Conservation (phyloP, 768 basidiomycete genomes). For the Suillus hirtellus region DNA sequence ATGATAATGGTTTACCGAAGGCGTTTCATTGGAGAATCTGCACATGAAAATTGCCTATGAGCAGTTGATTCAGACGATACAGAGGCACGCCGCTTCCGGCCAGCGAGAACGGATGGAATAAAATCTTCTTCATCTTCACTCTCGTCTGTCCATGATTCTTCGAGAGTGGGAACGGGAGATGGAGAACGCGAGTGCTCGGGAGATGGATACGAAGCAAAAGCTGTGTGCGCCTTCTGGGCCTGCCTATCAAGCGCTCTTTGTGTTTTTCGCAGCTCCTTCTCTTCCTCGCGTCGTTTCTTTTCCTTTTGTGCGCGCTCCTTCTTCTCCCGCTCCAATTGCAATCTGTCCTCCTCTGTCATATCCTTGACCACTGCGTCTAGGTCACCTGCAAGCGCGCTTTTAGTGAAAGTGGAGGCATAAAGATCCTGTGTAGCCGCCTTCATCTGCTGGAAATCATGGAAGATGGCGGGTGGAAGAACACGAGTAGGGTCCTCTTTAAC, state of each 20-base stretch:
- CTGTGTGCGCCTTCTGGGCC: neutral
- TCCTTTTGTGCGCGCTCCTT: constrained; percentile 14
- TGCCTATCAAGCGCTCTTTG: constrained; percentile 9
- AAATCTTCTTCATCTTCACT: constrained; percentile 20
- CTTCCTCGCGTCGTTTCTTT: constrained; percentile 10
- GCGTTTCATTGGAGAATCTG: constrained; percentile 22
- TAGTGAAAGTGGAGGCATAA: constrained; percentile 28
- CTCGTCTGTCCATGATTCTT: constrained; percentile 12
- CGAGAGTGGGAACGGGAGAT: constrained; percentile 17
- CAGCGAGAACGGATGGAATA: constrained; percentile 16
- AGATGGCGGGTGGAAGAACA: constrained; percentile 14
- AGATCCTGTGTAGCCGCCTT: constrained; percentile 30
- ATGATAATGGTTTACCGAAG: constrained; percentile 16
- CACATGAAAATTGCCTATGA: neutral
- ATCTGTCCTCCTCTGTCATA: constrained; percentile 18
- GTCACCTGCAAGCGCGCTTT: constrained; percentile 31
- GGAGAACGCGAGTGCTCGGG: constrained; percentile 13
- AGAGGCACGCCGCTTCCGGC: constrained; percentile 23
- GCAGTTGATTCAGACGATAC: neutral
- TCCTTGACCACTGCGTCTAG: constrained; percentile 33
- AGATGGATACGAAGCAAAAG: constrained; percentile 19
- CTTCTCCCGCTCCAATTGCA: constrained; percentile 11
- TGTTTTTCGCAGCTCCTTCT: constrained; percentile 4
- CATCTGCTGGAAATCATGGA: constrained; percentile 30
- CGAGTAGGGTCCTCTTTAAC: constrained; percentile 18